Conservation (phyloP, 1,284 basidiomycete species). For the Hypsizygus ulmarius region DNA sequence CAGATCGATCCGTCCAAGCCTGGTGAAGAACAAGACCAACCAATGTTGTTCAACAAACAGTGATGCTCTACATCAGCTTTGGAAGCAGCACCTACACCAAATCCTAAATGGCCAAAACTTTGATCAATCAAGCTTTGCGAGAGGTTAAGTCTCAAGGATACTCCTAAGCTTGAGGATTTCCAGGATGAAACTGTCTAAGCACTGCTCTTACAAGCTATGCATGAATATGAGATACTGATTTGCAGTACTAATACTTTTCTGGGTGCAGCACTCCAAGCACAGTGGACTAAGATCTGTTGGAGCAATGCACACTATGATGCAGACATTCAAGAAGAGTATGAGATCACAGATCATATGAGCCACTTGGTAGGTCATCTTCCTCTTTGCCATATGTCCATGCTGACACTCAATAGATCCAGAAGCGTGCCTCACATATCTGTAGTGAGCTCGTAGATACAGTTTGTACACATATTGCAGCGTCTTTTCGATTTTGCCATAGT, state of each 20-base stretch:
- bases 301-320: not conserved
- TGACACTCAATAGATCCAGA: no score
- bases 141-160: no score
- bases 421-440: not conserved
- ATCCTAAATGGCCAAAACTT: no score
- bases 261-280: not conserved
- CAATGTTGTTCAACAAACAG: no score
- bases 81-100: no score
- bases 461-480: not conserved
- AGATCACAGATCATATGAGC: not conserved
- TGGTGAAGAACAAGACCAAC: no score
- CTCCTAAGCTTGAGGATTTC: no score
- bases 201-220: not conserved
- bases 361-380: not conserved
- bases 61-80: no score
- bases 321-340: not conserved
- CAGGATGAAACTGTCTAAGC: not conserved
- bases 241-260: not conserved
- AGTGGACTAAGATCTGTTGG: not conserved
- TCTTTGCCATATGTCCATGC: no score
- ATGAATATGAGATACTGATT: not conserved
- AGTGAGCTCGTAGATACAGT: not conserved
- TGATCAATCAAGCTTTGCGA: no score
- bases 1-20: no score
- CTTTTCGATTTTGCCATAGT: not conserved